Conservation (phyloP, 2,329 filamentous ascomycete genomes). For the Fusarium torreyae region DNA sequence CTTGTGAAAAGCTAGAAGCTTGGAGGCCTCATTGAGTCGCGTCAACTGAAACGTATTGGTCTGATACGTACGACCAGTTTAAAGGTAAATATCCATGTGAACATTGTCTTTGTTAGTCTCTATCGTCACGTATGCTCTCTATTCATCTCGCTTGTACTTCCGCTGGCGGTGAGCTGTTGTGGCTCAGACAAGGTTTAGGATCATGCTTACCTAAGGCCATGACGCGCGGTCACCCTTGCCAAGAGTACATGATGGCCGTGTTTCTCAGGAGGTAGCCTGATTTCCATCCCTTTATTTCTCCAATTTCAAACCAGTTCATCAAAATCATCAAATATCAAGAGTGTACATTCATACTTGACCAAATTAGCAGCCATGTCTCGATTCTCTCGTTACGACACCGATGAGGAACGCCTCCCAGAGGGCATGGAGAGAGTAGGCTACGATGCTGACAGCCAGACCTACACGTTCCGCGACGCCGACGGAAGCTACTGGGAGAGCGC, state of each 20-base stretch:
- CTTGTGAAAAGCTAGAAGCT: too few relatives aligned
- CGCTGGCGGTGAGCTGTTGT: conserved; percentile 3
- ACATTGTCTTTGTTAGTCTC: too few relatives aligned
- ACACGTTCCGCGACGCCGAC: conserved; percentile 66
- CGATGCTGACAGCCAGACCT: conserved; percentile 68
- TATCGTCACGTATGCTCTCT: too few relatives aligned
- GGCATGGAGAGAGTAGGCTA: conserved; percentile 70
- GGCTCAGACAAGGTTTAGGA: not conserved
- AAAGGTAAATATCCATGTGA: too few relatives aligned
- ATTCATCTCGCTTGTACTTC: not conserved
- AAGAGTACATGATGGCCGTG: conserved; percentile 28
- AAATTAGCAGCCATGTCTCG: conserved; percentile 55
- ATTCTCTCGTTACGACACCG: conserved; percentile 61
- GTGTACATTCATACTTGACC: too few relatives aligned
- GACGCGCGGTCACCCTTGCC: conserved; percentile 39
- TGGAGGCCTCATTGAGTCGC: too few relatives aligned
- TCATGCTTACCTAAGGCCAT: conserved; percentile 39
- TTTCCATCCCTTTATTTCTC: conserved; percentile 3
- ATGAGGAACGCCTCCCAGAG: conserved; percentile 67
- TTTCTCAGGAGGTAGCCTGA: conserved; percentile 21
- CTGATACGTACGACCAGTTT: too few relatives aligned
- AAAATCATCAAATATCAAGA: not conserved
- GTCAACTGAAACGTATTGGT: too few relatives aligned
- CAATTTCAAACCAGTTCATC: not conserved
- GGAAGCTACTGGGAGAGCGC: conserved; percentile 67